Base-by-base conservation (phyloP, 1,284 basidiomycete species). In the Ganoderma multipileum region DNA sequence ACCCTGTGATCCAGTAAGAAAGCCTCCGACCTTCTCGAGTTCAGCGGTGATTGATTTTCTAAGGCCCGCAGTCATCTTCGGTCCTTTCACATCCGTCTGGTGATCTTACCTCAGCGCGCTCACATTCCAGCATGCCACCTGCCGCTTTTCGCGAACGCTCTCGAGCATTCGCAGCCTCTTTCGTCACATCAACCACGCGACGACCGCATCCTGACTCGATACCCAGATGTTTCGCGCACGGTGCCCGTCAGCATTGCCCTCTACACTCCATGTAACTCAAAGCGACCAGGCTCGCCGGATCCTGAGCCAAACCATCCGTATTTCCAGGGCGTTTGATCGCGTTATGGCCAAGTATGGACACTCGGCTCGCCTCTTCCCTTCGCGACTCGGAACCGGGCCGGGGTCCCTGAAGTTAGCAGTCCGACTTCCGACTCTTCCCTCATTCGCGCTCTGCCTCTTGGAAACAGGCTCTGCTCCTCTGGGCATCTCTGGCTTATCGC, bases 381-480 rank as follows among this genome's bases (percentile, higher is more conserved):
- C 69, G 52, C 64, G 6, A 44, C 41, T 68, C 71, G 71, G 64
- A 63, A 36, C 28, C 71, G 71, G 71, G 28, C 71, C 71, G 71
- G 39, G 52, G 12, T 41, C 26, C 70, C 68, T 63, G 47, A 55
- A 36, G 30, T 38, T 36, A 20, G 39, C 28, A 63, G 38, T 58
- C 57, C 42, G 39, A 52, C 42, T 55, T 3, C 36, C 33, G 28
- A 33, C 41, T 41, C 61, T 41, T 58, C 30, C 55, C 33, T 58
- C 30, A 58, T 58, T 28, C 20, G 44, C 58, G 28, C 16, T 50
- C 64, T 52, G 20, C 62, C n/a, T 65, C 59, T 39, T 44, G 20
- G 47, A 39, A 67, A 67, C 60, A 61, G 41, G 50, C 65, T 62
- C 62, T 44, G 55, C 18, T 41, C 60, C 54, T 52, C 52, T 39